Base-by-base conservation (phyloP, 2,329 filamentous ascomycete species). In the Raffaelea deltoideospora region DNA sequence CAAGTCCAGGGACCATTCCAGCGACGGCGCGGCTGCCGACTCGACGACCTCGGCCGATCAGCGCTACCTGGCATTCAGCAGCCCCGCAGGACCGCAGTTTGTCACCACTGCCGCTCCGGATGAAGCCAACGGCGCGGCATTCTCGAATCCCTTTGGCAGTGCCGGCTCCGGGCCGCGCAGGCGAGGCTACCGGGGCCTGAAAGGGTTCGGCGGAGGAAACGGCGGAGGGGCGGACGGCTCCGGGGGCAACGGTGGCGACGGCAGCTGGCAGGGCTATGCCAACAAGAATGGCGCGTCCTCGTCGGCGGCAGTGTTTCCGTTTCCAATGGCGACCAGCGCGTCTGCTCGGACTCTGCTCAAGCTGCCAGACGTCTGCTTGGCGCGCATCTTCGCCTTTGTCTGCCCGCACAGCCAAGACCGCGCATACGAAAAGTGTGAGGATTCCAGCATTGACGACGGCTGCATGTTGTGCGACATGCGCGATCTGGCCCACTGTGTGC, bases 391-490 rank as follows among this genome's bases (percentile, higher is more conserved):
- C 55, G 59, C 69, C 48, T 76, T 76, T 46, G 76, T 95, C 39
- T 95, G 87, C 49, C 87, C 87, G 8, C 88, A 96, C 57, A 64
- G 76, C 26, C 60, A 63, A 37, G 87, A 96, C 57, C 66, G 77
- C 52, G 76, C 69, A 41, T 92, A 90, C 56, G 78, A 84, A 46
- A 77, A 76, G 30, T 88, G 82, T 50, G 88, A 96, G 61, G 72
- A 82, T 49, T 84, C 79, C 41, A 75, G 79, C 46, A 69, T 75
- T 34, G 79, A 80, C 47, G 77, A 85, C 59, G 76, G 76, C 39
- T 96, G 88, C 61, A 88, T 90, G 81, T 76, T 93, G 47, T 96
- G 88, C 61, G 85, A 94, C 60, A 69, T 90, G 63, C 77, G 87
- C 47, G 86, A 95, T 56, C 70, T 95, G 38, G 76, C 85, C 36